Evolutionary conservation across 2,329 filamentous ascomycete species (phyloP).

Genomic region (Lachnum nothofagi): DNA sequence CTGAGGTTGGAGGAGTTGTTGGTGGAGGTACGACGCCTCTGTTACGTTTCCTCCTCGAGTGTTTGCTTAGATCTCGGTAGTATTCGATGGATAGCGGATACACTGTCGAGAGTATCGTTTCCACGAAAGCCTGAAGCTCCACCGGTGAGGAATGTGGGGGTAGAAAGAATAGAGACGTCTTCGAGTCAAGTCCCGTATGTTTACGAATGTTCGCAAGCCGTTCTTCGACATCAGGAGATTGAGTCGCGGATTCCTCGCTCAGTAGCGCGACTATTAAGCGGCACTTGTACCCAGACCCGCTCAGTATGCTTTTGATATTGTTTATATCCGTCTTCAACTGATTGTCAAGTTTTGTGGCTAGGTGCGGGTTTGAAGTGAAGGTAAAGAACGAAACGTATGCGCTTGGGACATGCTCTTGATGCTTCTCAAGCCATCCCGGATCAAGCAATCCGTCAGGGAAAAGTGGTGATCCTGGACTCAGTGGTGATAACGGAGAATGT

Average conservation of each 20-base stretch:
- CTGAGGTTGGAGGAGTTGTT: conserved; percentile 74
- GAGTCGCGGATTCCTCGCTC: conserved; percentile 59
- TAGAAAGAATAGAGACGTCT: conserved; percentile 75
- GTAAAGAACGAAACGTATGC: conserved; percentile 76
- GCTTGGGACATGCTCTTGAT: conserved; percentile 77
- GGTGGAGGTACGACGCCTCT: conserved; percentile 73
- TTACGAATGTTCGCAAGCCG: conserved; percentile 74
- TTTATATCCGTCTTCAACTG: conserved; percentile 84
- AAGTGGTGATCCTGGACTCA: conserved; percentile 74
- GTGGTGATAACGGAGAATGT: conserved; percentile 86
- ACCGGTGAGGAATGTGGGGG: conserved; percentile 65
- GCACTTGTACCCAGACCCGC: conserved; percentile 69
- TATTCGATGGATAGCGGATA: conserved; percentile 78
- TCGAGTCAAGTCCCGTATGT: conserved; percentile 74
- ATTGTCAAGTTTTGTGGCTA: conserved; percentile 76
- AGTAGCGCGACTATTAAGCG: conserved; percentile 73
- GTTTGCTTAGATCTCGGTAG: conserved; percentile 90
- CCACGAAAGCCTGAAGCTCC: conserved; percentile 69
- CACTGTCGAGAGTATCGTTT: conserved; percentile 65
- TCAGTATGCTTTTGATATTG: conserved; percentile 63
- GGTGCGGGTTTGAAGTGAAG: conserved; percentile 66
- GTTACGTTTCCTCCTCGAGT: conserved; percentile 80
- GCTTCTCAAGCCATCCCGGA: conserved; percentile 78
- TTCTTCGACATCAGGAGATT: conserved; percentile 60
- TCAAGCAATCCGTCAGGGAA: conserved; percentile 89